A percentile compares a stretch with the other conserved stretches of the same genome.
These are phyloP conservation scores for Penicillium pancosmium DNA, from an alignment of 495 filamentous ascomycete genomes.

Conservation along the genomic window DNA sequence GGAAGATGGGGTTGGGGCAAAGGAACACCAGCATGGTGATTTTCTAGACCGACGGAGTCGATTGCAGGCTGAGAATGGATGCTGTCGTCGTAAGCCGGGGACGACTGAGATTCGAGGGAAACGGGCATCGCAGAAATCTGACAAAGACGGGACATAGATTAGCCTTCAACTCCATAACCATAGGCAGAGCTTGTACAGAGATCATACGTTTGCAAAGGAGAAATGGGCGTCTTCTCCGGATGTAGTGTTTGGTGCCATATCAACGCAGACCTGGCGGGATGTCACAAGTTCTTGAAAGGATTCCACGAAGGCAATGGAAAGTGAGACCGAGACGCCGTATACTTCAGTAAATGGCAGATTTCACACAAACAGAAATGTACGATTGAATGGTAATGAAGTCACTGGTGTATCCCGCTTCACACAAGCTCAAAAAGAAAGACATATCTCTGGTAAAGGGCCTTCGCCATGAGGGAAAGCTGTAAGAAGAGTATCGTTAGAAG, in stretches of 20 bases:
- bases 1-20: constrained; percentile 24
- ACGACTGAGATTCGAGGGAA: constrained; percentile 30
- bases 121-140: constrained; percentile 51
- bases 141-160: background rate
- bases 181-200: background rate
- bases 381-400: constrained; percentile 41
- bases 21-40: constrained; percentile 21
- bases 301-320: constrained; percentile 22
- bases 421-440: constrained; percentile 53
- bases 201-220: constrained; percentile 50
- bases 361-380: constrained; percentile 29
- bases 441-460: constrained; percentile 54
- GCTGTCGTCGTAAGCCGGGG: constrained; percentile 30
- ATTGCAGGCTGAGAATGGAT: constrained; percentile 25
- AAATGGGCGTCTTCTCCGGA: constrained; percentile 37
- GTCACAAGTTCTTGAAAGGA: constrained; percentile 18
- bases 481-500: constrained; percentile 11
- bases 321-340: constrained; percentile 23
- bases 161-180: background rate
- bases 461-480: constrained; percentile 53
- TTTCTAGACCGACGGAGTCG: constrained; percentile 20
- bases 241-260: constrained; percentile 38
- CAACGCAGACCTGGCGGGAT: constrained; percentile 19
- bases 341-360: constrained; percentile 27
- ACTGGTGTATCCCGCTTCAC: constrained; percentile 51